Conservation (phyloP, 208 protist species). For the Trypanosoma mega region DNA sequence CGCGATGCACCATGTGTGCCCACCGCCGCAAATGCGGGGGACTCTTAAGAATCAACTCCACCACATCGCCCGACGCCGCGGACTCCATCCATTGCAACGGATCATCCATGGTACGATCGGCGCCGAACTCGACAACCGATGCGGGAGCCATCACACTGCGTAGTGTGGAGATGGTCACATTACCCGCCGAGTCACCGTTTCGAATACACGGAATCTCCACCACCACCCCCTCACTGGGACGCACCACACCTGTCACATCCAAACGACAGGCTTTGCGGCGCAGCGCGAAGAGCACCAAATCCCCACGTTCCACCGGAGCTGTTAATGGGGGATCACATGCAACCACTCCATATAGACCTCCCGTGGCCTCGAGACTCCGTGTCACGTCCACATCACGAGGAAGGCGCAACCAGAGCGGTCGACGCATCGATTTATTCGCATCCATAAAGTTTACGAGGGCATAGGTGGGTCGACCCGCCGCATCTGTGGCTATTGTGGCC, state of each 20-base stretch:
- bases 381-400: conserved; percentile 31
- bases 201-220: conserved; percentile 31
- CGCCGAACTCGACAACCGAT: conserved; percentile 10
- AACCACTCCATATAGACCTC: conserved; percentile 46
- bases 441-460: conserved; percentile 1
- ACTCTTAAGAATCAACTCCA: conserved; percentile 8
- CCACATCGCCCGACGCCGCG: neutral
- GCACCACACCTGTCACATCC: conserved; percentile 21
- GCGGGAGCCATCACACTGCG: conserved; percentile 21
- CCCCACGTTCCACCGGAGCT: conserved; percentile 44
- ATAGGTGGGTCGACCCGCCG: conserved; percentile 13
- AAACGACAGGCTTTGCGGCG: conserved; percentile 7
- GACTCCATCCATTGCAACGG: conserved; percentile 18
- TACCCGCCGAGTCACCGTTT: neutral
- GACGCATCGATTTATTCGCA: conserved; percentile 1
- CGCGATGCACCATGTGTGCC: neutral
- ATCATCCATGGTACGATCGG: neutral
- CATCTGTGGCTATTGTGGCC: conserved; percentile 20
- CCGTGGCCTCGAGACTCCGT: conserved; percentile 25
- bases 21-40: conserved; percentile 9
- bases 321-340: conserved; percentile 38
- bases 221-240: conserved; percentile 17
- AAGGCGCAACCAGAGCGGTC: conserved; percentile 42
- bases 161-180: conserved; percentile 2
- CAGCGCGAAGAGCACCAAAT: conserved; percentile 43